Conservation (phyloP, 1,284 basidiomycete species). For the Puccinia coronata region DNA sequence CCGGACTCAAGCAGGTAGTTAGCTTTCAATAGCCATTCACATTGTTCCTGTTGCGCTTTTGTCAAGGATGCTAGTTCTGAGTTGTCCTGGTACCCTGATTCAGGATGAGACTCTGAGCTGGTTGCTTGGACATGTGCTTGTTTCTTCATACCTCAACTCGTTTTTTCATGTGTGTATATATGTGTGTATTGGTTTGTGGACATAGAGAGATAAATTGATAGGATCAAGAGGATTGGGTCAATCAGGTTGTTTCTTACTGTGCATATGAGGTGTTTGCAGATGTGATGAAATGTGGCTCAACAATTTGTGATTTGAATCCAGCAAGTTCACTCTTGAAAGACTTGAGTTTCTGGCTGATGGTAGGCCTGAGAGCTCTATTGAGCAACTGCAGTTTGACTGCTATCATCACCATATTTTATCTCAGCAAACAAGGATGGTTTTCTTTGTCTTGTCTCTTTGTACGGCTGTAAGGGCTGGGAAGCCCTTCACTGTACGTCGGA, state of each 20-base stretch:
- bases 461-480: no score
- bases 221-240: constrained; percentile 1
- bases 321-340: constrained; percentile 72
- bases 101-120: neutral
- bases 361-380: constrained; percentile 74
- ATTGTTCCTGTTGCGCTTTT: constrained; percentile 58
- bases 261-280: no score
- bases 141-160: constrained; percentile 56
- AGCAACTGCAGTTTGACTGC: constrained; percentile 96
- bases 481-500: no score
- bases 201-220: neutral
- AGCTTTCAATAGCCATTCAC: constrained; percentile 57
- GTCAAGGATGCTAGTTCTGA: neutral
- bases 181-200: neutral
- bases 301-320: constrained; percentile 73
- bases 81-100: neutral
- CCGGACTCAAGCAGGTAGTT: constrained; percentile 60
- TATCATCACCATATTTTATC: no score
- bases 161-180: neutral
- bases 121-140: constrained; percentile 69
- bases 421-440: no score
- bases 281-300: constrained; percentile 50
- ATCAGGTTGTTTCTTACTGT: no score
- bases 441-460: no score
- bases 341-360: constrained; percentile 73